Conservation (phyloP, 352 stramenopile species). For the Pythium scleroteichum region DNA sequence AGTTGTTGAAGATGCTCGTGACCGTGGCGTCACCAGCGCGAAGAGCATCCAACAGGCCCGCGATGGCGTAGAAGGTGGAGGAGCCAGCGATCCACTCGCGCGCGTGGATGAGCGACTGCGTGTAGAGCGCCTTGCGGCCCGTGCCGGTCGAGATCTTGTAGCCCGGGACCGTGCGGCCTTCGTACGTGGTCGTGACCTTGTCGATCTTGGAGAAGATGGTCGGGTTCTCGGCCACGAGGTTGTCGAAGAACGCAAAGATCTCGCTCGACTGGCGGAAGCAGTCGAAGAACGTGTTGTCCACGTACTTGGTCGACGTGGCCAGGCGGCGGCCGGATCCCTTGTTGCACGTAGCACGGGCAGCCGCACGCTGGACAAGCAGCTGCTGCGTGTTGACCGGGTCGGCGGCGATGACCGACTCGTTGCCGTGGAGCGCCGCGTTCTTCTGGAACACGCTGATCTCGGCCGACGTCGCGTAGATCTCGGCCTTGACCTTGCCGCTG, state of each 20-base stretch:
- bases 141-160: constrained; percentile 32
- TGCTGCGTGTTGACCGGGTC: constrained; percentile 13
- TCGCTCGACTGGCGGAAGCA: constrained; percentile 29
- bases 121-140: constrained; percentile 23
- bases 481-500: constrained; percentile 17
- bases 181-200: constrained; percentile 22
- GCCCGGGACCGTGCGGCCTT: constrained; percentile 22
- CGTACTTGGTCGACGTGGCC: constrained; percentile 19
- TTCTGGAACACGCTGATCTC: constrained; percentile 18
- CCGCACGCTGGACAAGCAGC: constrained; percentile 1
- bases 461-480: constrained; percentile 22
- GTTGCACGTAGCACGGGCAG: constrained; percentile 4
- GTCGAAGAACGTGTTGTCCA: constrained; percentile 32
- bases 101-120: constrained; percentile 30
- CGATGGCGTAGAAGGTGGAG: constrained; percentile 28
- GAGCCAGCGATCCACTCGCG: constrained; percentile 31
- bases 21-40: constrained; percentile 16
- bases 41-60: constrained; percentile 25
- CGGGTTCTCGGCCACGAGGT: constrained; percentile 26
- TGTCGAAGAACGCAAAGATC: constrained; percentile 26
- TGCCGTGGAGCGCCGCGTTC: constrained; percentile 4
- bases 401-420: constrained; percentile 5
- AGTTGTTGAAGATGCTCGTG: constrained; percentile 22
- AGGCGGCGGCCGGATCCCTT: constrained; percentile 9
- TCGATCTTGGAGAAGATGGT: constrained; percentile 28